These are phyloP conservation scores for Saccharum spontaneum DNA, from an alignment of 176 grass and related monocot genomes.

Conservation along the genomic window DNA sequence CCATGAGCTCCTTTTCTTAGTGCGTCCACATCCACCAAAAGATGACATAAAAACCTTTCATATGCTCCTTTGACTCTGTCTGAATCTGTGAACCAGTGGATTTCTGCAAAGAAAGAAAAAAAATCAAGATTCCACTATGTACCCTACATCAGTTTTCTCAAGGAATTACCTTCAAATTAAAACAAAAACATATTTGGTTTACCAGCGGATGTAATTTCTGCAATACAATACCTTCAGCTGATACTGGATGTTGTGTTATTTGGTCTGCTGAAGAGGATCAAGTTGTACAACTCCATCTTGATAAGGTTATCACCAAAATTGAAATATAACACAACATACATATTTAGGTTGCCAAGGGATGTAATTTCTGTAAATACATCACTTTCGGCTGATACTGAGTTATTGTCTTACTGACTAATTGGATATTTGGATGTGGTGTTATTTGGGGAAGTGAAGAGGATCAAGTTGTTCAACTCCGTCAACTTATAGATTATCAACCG, in stretches of 20 bases:
- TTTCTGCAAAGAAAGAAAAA: slow-evolving; percentile 7
- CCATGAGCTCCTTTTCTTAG: not conserved
- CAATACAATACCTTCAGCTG: not conserved
- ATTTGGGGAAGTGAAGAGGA: not conserved
- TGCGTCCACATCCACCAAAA: slow-evolving; percentile 19
- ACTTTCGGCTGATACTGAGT: not conserved
- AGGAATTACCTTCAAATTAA: slow-evolving; percentile 4
- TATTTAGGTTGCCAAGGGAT: not conserved
- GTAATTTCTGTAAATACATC: not conserved
- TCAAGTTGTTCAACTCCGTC: not conserved
- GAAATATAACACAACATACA: not conserved
- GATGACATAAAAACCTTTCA: not conserved
- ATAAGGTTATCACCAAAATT: not conserved
- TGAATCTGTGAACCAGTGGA: slow-evolving; percentile 23
- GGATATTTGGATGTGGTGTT: not conserved
- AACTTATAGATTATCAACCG: not conserved
- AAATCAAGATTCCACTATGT: not conserved
- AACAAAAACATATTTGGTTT: not conserved
- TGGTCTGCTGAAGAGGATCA: not conserved
- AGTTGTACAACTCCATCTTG: not conserved
- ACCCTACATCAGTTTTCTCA: not conserved
- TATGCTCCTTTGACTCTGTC: slow-evolving; percentile 16
- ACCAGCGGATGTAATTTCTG: not conserved
- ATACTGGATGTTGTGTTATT: not conserved
- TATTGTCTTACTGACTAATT: not conserved